Evolutionary conservation across 23 red algal species (phyloP).

Genomic region (Agarophyton chilense): DNA sequence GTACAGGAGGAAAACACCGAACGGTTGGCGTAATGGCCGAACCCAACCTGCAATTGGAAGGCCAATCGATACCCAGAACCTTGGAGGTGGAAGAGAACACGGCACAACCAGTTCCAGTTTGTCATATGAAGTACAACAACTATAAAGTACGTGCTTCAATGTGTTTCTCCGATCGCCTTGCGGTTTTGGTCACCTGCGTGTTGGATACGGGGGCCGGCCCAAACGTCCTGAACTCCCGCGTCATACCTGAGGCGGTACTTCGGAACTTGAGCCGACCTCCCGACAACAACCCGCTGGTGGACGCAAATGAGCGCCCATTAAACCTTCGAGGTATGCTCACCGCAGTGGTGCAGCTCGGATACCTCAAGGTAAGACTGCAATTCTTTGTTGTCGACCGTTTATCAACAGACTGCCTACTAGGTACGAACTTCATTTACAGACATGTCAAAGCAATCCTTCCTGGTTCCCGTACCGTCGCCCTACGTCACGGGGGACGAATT

Average conservation of each 20-base stretch:
- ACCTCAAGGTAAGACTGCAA: neutral
- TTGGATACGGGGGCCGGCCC: slow-evolving; percentile 19
- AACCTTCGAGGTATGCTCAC: neutral
- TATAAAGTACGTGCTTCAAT: too few species aligned
- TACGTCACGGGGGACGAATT: neutral
- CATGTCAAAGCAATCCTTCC: slow-evolving; percentile 3
- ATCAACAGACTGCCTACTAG: neutral
- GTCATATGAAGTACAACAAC: too few species aligned
- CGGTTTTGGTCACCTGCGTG: too few species aligned
- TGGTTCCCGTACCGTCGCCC: neutral
- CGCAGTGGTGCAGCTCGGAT: neutral
- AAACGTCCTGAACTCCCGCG: neutral
- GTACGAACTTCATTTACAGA: neutral
- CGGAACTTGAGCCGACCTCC: neutral
- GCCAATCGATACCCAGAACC: too few species aligned
- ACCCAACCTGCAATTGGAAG: too few species aligned
- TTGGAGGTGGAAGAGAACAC: too few species aligned
- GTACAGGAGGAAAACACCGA: too few species aligned
- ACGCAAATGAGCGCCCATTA: neutral
- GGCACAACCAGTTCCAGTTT: too few species aligned
- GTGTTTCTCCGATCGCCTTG: too few species aligned
- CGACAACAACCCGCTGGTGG: neutral
- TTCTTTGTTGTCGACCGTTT: neutral
- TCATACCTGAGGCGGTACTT: neutral
- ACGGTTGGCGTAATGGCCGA: too few species aligned